These are phyloP conservation scores for Schizopora paradoxa DNA, from an alignment of 1,284 basidiomycete genomes.

Conservation along the genomic window DNA sequence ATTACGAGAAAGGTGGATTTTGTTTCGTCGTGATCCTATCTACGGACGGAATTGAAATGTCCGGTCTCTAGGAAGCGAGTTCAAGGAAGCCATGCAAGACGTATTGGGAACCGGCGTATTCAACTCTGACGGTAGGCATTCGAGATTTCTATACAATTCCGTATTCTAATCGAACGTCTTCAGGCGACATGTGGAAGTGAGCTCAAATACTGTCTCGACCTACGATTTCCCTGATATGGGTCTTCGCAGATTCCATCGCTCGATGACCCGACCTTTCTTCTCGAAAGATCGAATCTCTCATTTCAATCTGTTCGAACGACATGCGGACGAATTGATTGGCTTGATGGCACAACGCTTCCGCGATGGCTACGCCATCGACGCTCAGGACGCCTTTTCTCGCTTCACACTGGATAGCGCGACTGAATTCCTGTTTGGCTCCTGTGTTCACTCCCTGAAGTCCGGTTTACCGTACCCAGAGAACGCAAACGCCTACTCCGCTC, in stretches of 20 bases:
- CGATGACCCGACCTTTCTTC: constrained; percentile 24
- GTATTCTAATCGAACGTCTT: too few relatives aligned
- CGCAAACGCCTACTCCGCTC: not conserved
- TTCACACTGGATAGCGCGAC: constrained; percentile 53
- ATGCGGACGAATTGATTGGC: constrained; percentile 25
- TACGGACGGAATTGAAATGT: constrained; percentile 3
- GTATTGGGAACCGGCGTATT: constrained; percentile 55
- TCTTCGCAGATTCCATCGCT: constrained; percentile 19
- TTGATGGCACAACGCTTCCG: constrained; percentile 31
- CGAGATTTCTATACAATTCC: too few relatives aligned
- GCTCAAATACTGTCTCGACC: too few relatives aligned
- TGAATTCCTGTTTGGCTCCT: constrained; percentile 44
- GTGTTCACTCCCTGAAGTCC: constrained; percentile 36
- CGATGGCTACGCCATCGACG: constrained; percentile 42
- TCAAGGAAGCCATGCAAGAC: constrained; percentile 5
- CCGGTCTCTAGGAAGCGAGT: not conserved
- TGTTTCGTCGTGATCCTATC: not conserved
- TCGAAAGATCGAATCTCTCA: constrained; percentile 21
- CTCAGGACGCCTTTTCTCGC: constrained; percentile 41
- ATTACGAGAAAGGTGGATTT: constrained; percentile 22
- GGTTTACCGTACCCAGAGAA: constrained; percentile 37
- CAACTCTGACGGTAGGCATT: constrained; percentile 40
- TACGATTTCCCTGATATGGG: constrained; percentile 27
- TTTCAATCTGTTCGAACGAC: constrained; percentile 21
- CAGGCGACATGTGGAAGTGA: constrained; percentile 39